Evolutionary conservation across 371 early-diverging fungal species (phyloP).

Genomic region (Mortierella sp.): DNA sequence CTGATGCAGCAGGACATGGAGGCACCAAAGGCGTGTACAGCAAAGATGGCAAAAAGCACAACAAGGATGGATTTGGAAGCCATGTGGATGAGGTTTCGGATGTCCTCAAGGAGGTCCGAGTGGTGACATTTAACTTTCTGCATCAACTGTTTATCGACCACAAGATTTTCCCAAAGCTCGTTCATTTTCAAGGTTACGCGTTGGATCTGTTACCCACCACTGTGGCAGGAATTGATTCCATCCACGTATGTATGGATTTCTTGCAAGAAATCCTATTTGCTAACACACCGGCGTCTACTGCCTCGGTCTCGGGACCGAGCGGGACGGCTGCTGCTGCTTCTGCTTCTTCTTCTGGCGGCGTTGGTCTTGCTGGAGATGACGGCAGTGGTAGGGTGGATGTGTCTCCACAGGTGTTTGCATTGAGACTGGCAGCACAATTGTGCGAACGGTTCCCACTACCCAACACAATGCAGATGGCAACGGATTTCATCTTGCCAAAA

Average conservation of each 20-base stretch:
- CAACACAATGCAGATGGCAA: slow-evolving; percentile 34
- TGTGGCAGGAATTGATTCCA: slow-evolving; percentile 64
- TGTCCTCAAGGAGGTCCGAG: slow-evolving; percentile 54
- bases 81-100: slow-evolving; percentile 38
- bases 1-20: background rate
- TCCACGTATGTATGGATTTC: slow-evolving; percentile 65
- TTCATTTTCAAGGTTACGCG: slow-evolving; percentile 73
- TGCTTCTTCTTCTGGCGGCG: background rate
- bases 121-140: slow-evolving; percentile 62
- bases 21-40: background rate
- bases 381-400: background rate
- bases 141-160: slow-evolving; percentile 68
- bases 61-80: background rate
- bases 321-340: background rate
- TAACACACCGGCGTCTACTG: slow-evolving; percentile 29
- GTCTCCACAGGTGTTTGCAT: slow-evolving; percentile 35
- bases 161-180: slow-evolving; percentile 63
- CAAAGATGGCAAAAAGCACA: background rate
- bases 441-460: slow-evolving; percentile 40
- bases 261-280: slow-evolving; percentile 62
- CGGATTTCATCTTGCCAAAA: slow-evolving; percentile 30
- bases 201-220: slow-evolving; percentile 64
- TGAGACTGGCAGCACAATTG: slow-evolving; percentile 33
- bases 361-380: background rate
- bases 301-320: slow-evolving; percentile 4